Base-by-base conservation (phyloP, 2,329 filamentous ascomycete species). In the Piedraia hortae region DNA sequence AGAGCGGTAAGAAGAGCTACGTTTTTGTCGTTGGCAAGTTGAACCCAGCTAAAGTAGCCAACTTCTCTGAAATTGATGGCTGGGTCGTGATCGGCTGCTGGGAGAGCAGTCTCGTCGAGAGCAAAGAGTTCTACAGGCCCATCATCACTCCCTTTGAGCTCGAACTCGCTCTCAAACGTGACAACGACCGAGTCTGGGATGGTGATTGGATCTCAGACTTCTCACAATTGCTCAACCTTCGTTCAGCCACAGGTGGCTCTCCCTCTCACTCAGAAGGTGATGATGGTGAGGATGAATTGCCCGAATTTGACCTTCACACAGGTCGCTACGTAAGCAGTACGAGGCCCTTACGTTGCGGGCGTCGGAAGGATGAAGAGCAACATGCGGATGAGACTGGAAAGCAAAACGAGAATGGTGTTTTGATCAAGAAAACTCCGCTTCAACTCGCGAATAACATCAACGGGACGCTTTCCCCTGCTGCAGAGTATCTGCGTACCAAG, bases 41-140 rank as follows among this genome's bases (percentile, higher is more conserved):
- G 12, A 97, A 93, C 39, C 69, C 80, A 0, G 82, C 80, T 16
- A 97, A 97, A 44, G 57, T 97, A 11, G 85, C 85, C 21, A 97
- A 97, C 45, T 97, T 97, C 47, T 64, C 71, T 26, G 85, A 97
- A 44, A 63, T 97, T 4, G 82, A 78, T 19, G 82, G 78, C 9
- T 97, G 85, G 85, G 78, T 93, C 0, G 78, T 93, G 0, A 74
- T 97, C 6, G 82, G 85, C 2, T 97, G 85, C 46, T 97, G 85
- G 85, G 85, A 97, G 48, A 90, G 80, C 43, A 77, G 73, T 27
- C 50, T 93, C 22, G 62, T 97, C 4, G 82, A 91, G 35, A 77
- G 78, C 31, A 71, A 73, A 26, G 73, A 72, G 4, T 89, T 90
- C 39, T 93, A 69, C 58, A 62, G 65, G 34, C 78, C 80, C 0